Evolutionary conservation across 176 grass and related monocot species (phyloP), one percentile per base, ranked within the genome.

Genomic region (Tuctoria greenei): DNA sequence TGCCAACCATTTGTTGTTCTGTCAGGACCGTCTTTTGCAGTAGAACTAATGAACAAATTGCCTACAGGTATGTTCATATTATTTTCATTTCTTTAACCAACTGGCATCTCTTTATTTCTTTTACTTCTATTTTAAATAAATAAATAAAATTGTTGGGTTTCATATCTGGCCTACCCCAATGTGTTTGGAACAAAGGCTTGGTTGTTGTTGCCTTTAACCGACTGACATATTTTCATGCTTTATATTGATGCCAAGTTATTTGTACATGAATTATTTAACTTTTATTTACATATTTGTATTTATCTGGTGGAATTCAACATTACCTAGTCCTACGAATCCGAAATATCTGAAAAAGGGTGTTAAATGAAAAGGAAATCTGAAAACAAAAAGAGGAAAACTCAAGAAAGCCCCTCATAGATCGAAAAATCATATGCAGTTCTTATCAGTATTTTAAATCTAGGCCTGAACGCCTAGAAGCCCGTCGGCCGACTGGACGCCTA

Each of bases 1-100:
- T 72, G 86, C 24, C 88, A 97, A 41, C 91, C 94, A 26, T 89
- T 97, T 73, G 74, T 88, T 87, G 88, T 89, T 64, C 63, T 93
- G 40, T 93, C 91, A 24, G 94, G 94, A 54, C 94, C 94, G 43
- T 97, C 91, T 18, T 97, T 97, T 93, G 94, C 94, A 7, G 50
- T 93, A 16, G 94, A 97, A 72, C 75, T 97, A 73, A 93, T 93
- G 91, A 85, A 91, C 61, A 89, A 93, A 78, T 71, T 97, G 69
- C 91, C 94, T 56, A 97, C 94, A 93, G 94, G 94, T 97, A 74
- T 72, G 11, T 9, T 62, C 35, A 57, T 45, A 80, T 27, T 4
- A 39, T 66, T 54, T 25, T 72, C 5, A n/a, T 69, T 80, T 64
- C 35, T 6, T 69, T 65, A 20, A 52, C 28, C 25, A 67, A 28